phyloP scores from a whole-genome alignment of 139 green algal species.

The Zygnema cylindricum region DNA sequence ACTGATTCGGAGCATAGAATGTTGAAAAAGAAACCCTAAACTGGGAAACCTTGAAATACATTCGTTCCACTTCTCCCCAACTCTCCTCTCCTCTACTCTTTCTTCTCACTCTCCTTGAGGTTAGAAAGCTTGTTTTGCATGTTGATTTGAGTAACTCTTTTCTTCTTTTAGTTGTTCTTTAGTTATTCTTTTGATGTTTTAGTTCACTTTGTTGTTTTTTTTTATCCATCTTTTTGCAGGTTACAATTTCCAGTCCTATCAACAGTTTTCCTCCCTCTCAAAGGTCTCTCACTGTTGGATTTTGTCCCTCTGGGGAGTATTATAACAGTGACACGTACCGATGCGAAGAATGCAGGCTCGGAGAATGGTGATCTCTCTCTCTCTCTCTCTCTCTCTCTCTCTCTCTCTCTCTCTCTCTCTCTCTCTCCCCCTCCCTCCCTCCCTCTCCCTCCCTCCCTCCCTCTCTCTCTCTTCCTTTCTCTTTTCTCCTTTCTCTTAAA shows the following conservation, averaged over 20 bases:
- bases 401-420: neutral
- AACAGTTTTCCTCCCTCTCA: neutral
- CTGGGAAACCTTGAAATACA: too few species aligned
- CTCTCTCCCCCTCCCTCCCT: neutral
- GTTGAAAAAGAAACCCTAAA: too few species aligned
- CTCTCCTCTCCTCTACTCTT: neutral
- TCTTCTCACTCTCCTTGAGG: neutral
- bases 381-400: neutral
- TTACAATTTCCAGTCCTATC: neutral
- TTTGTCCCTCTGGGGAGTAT: neutral
- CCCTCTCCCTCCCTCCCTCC: neutral
- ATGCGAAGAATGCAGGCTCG: neutral
- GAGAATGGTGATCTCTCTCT: neutral
- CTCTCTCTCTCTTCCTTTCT: neutral
- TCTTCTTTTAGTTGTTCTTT: neutral
- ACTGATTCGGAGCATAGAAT: too few species aligned
- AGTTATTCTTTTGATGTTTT: neutral
- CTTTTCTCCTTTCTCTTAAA: neutral
- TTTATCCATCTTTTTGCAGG: neutral
- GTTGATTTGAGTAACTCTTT: neutral
- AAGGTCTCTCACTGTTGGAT: neutral
- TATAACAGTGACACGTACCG: neutral
- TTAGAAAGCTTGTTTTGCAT: neutral
- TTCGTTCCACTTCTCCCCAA: too few species aligned
- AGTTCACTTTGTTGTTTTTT: neutral